These are phyloP conservation scores for Fusarium tuaranense DNA, from an alignment of 2,329 filamentous ascomycete species.

Conservation along the genomic window DNA sequence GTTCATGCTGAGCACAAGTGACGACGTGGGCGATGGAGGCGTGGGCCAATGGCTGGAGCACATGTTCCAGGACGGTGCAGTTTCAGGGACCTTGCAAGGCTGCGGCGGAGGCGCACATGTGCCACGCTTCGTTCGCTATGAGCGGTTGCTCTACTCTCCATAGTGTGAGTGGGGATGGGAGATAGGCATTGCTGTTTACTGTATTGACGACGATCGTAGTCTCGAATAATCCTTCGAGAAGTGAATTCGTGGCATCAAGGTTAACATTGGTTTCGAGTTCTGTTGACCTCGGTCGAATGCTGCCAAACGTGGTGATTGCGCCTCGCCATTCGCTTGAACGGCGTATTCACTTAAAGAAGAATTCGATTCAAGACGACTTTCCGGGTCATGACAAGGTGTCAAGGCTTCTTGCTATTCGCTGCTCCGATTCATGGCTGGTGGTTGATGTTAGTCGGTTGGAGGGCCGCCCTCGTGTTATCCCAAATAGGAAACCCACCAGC, in stretches of 20 bases:
- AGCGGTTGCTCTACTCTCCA: conserved; percentile 24
- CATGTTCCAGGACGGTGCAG: conserved; percentile 49
- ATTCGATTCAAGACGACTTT: neutral
- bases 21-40: conserved; percentile 26
- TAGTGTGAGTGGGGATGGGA: conserved; percentile 39
- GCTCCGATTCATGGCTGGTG: conserved; percentile 8
- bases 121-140: conserved; percentile 42
- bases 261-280: neutral
- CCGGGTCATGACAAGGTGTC: neutral
- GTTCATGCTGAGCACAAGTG: conserved; percentile 14
- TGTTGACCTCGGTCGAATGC: too few relatives aligned
- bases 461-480: conserved; percentile 8
- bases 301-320: neutral
- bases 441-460: conserved; percentile 33
- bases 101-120: conserved; percentile 40
- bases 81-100: conserved; percentile 42
- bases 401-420: neutral
- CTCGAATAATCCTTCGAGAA: conserved; percentile 5
- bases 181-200: conserved; percentile 19
- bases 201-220: conserved; percentile 23
- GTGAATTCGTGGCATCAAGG: neutral
- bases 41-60: conserved; percentile 58
- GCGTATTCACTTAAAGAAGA: rapidly evolving
- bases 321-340: neutral
- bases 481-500: conserved; percentile 14